phyloP scores from a whole-genome alignment of 768 basidiomycete species.

The Kwoniella sp. region DNA sequence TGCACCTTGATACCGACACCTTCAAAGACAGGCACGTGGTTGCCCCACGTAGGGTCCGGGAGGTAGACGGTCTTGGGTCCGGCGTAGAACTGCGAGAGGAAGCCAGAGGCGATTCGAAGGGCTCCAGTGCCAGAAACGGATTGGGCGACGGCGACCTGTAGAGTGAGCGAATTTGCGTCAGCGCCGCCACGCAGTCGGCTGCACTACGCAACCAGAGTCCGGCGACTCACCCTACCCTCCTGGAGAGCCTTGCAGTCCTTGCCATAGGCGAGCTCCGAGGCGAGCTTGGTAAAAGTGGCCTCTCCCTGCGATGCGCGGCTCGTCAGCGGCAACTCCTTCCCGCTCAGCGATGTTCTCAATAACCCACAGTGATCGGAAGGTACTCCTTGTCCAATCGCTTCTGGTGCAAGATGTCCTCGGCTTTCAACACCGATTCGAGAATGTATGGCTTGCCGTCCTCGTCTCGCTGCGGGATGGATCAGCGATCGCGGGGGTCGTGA shows the following conservation, averaged over 20 bases:
- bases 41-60: slow-evolving; percentile 93
- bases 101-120: slow-evolving; percentile 87
- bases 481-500: no score
- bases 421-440: slow-evolving; percentile 81
- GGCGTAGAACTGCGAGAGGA: slow-evolving; percentile 80
- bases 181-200: slow-evolving; percentile 1
- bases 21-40: slow-evolving; percentile 83
- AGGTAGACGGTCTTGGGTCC: slow-evolving; percentile 70
- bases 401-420: slow-evolving; percentile 58
- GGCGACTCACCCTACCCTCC: slow-evolving; percentile 58
- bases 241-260: slow-evolving; percentile 67
- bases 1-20: slow-evolving; percentile 83
- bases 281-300: slow-evolving; percentile 83
- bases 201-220: not conserved
- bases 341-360: not conserved
- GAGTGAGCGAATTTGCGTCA: not conserved
- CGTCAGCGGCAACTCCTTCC: not conserved
- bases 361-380: slow-evolving; percentile 69
- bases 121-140: slow-evolving; percentile 98
- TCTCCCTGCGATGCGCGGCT: no score
- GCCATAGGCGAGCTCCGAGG: slow-evolving; percentile 83
- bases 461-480: slow-evolving; percentile 57
- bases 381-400: slow-evolving; percentile 90
- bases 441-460: slow-evolving; percentile 93
- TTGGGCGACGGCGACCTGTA: slow-evolving; percentile 77